Evolutionary conservation across 441 rosid species (phyloP), one percentile per base, ranked within the genome.

Genomic region (Breynia disticha): DNA sequence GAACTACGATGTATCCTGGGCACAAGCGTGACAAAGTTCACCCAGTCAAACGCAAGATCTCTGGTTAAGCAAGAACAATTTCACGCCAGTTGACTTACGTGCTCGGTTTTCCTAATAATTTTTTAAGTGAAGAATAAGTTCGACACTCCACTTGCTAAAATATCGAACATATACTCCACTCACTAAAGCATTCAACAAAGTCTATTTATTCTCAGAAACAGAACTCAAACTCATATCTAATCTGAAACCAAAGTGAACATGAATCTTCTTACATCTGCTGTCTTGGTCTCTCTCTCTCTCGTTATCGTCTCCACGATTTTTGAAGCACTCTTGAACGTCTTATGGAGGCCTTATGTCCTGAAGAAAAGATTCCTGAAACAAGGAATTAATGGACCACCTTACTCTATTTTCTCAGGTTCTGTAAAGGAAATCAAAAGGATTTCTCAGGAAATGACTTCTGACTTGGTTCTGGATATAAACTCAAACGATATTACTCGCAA

Each of bases 341-440:
- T 68, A 2, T 63, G 76, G 76, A 62, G 81, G 57, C 76, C 78
- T 7, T 59, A 65, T 45, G 54, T 21, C 17, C 17, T 73, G 57
- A 70, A 73, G 1, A 57, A 48, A 41, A 5, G 18, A 17, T 73
- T 76, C 14, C 11, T 42, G 49, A 55, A 63, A 16, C 78, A 70
- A 57, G 78, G 81, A 48, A 28, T 73, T 7, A 16, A 11, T 15
- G 81, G 76, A 0, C 81, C 78, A 20, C 35, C 57, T 1, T 68
- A 68, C 50, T 8, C 21, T 1, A 18, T 67, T 32, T 43, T 64
- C 13, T 46, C 28, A 2, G 82, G 77, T 2, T 74, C 70, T 54
- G 64, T 66, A 3, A 6, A 1, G 0, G 56, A 66, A 24, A 55
- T 69, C 15, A 60, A 59, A 63, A 51, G 28, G 50, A 43, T 64